Base-by-base conservation (phyloP, 768 basidiomycete genomes). In the Porpolomopsis calyptriformis region DNA sequence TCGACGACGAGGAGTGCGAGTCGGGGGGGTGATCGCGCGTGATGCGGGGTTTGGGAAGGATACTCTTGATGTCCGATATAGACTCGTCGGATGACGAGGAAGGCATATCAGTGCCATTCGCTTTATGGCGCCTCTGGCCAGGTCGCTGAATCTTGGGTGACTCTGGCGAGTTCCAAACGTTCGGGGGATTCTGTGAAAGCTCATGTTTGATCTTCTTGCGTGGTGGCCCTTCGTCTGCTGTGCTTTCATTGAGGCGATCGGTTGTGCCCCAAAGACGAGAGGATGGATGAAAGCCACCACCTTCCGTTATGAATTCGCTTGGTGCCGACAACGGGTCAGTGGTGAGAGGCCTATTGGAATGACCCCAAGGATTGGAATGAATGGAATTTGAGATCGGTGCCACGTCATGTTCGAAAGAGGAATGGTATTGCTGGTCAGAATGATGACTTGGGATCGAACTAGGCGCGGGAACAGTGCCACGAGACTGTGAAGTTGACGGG, bases 81-180 rank as follows among this genome's bases (percentile, higher is more conserved):
- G 78, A 82, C 43, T 87, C 84, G 22, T 86, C 85, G 22, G 82
- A 84, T 1, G 82, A 82, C 4, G 72, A 62, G 25, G 81, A 81
- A 43, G 69, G 57, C 4, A 64, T 55, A 41, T 73, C 71, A 23
- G 63, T 38, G 50, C 59, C 63, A 46, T 60, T 59, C 33, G 56
- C 53, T 23, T 63, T 57, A 31, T 68, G 65, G n/a, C 74, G 71
- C 49, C 70, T 68, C 49, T 74, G 73, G 16, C 70, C 76, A 16
- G 69, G 62, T 41, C 72, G 70, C 46, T 72, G 71, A 31, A 82
- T 67, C 29, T 73, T 75, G 11, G 84, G 83, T 14, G 85, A 82
- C 29, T 64, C 69, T 35, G 78, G 76, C 39, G 66, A 72, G 55
- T 65, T 68, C 58, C 60, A 64, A 47, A 57, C 58, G 53, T 68